phyloP scores from a whole-genome alignment of 345 rosid genomes.

The Eucalyptus regnans region DNA sequence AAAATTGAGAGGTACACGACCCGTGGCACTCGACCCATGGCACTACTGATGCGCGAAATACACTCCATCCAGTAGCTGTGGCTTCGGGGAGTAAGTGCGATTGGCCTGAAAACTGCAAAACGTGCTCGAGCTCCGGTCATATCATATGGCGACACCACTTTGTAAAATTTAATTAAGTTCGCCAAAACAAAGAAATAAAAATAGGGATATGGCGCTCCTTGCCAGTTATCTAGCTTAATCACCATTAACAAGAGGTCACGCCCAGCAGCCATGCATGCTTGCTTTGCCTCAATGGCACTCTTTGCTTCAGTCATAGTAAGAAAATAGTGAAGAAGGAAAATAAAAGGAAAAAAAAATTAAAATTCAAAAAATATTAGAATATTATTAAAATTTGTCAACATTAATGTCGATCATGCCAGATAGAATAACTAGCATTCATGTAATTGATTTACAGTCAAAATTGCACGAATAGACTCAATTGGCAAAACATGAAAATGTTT shows the following conservation, averaged over 20 bases:
- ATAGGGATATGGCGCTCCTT: no score
- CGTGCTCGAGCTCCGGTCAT: neutral
- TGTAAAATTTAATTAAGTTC: no score
- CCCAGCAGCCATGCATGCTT: no score
- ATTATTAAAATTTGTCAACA: no score
- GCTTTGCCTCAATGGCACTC: neutral
- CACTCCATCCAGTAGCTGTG: neutral
- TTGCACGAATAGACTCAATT: neutral
- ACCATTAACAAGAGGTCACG: no score
- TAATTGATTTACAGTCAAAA: fast-evolving
- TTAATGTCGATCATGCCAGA: fast-evolving
- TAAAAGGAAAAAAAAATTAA: no score
- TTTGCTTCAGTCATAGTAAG: no score
- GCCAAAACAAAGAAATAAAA: no score
- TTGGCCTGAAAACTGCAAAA: neutral
- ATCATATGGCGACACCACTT: no score
- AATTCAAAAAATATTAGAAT: no score
- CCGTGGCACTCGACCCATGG: neutral
- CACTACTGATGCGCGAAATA: neutral
- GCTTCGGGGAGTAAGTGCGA: neutral
- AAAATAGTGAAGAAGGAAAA: neutral
- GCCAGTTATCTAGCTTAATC: no score
- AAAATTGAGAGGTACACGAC: neutral
- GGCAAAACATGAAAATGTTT: no score
- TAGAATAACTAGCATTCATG: fast-evolving